Percentiles rank a stretch among this genome's conserved stretches.
Evolutionary conservation across 495 filamentous ascomycete species (phyloP).

Genomic region (Penicillium cosmopolitanum): DNA sequence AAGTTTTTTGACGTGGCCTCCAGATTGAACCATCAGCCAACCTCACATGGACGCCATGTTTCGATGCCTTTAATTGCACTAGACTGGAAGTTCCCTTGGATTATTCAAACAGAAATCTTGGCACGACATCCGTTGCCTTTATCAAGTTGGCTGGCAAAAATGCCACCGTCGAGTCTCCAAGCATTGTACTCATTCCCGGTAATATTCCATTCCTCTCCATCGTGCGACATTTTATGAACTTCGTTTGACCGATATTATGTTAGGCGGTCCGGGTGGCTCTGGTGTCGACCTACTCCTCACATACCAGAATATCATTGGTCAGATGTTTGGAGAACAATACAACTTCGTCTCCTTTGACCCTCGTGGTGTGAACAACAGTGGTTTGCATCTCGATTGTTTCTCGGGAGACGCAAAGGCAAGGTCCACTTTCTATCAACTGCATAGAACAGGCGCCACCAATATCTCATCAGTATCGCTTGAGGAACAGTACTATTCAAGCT

Average conservation of each 20-base stretch:
- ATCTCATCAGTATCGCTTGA: conserved; percentile 29
- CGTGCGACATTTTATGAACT: background rate
- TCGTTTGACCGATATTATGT: conserved; percentile 16
- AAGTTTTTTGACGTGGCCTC: background rate
- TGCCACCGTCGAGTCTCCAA: conserved; percentile 16
- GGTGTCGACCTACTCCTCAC: conserved; percentile 34
- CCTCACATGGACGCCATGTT: conserved; percentile 33
- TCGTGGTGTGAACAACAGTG: conserved; percentile 48
- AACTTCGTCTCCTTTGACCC: conserved; percentile 56
- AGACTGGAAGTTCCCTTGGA: conserved; percentile 30
- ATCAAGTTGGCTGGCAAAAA: conserved; percentile 29
- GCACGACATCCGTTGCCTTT: conserved; percentile 28
- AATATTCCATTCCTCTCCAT: background rate
- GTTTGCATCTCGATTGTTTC: conserved; percentile 42
- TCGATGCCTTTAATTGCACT: conserved; percentile 26
- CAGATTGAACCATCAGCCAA: conserved; percentile 22
- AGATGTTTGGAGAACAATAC: conserved; percentile 40
- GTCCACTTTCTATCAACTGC: conserved; percentile 24
- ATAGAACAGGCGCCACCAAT: conserved; percentile 27
- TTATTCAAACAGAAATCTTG: conserved; percentile 25
- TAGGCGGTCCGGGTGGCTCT: conserved; percentile 51
- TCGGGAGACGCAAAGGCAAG: conserved; percentile 26
- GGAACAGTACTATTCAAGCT: conserved; percentile 32
- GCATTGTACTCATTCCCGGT: conserved; percentile 24
- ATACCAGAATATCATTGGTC: conserved; percentile 20